Evolutionary conservation across 129 eudicot genomes (phyloP), one percentile per base, ranked within the genome.

Genomic region (Tagetes patula): DNA sequence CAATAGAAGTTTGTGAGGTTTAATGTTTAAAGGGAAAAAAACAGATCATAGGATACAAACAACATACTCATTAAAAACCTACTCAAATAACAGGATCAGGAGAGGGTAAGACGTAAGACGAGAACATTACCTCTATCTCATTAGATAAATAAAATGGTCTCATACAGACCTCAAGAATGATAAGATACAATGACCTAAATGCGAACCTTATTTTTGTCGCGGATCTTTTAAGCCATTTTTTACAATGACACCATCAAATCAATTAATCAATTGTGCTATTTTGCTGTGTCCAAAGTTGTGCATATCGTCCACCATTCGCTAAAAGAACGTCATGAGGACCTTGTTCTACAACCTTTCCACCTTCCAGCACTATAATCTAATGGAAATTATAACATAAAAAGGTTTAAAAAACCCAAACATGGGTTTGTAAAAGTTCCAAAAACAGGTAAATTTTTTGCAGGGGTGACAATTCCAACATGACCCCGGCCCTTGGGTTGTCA

Each of bases 261-360:
- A 76, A 43, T 43, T 10, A 43, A 62, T 94, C 99, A 31, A 81
- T 78, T 8, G 93, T 80, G 67, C 80, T 90, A 74, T 85, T 94
- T 75, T 94, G 99, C 49, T 94, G 99, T 66, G 91, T 56, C 99
- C 99, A 94, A 13, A 94, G 89, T 78, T 94, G 99, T 2, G 99
- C 87, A 13, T 94, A 94, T 82, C 99, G 83, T n/a, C 97, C 97
- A 4, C 85, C 74, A 53, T 85, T 90, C 1, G 91, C 72, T 78
- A 94, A 62, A 8, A 94, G 86, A 71, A 73, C 82, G 3, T 94
- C 99, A 69, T 94, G 99, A 13, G 91, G 89, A n/a, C 99, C 99
- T 69, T 94, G 97, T 80, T 94, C 99, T 67, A 94, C 99, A 31
- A 94, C 97, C 82, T 77, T 86, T 27, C 99, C 99, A 39, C 75